These are phyloP conservation scores for Heteromeles arbutifolia DNA, from an alignment of 306 rosid species.

Conservation along the genomic window DNA sequence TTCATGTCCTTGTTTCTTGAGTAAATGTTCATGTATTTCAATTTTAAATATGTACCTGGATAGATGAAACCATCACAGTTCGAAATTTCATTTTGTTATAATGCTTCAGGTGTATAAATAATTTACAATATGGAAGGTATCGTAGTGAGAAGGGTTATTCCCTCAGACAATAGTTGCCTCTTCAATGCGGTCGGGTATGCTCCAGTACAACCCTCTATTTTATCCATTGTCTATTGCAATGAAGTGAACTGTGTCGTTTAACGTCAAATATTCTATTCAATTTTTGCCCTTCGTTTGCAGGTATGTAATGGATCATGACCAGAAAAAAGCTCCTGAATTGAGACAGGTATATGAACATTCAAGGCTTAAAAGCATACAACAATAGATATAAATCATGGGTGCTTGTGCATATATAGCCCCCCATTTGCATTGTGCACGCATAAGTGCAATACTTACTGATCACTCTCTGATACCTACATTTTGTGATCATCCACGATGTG, in stretches of 20 bases:
- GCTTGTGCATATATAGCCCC: not conserved
- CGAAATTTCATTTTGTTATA: not conserved
- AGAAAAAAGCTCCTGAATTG: conserved; percentile 66
- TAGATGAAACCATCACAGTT: not conserved
- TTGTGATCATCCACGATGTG: conserved; percentile 1
- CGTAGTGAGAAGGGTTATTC: conserved; percentile 73
- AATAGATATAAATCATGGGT: not conserved
- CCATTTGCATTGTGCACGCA: not conserved
- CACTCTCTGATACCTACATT: not conserved
- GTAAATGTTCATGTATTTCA: not conserved
- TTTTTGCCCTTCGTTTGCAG: conserved; percentile 30
- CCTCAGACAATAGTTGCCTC: conserved; percentile 87
- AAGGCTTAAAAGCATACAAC: not conserved
- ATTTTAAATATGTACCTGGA: not conserved
- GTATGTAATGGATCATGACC: conserved; percentile 86
- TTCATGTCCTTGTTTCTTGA: not conserved
- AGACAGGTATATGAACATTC: conserved; percentile 47
- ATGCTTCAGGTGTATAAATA: conserved; percentile 24
- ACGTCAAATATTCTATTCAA: not conserved
- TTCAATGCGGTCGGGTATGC: conserved; percentile 94
- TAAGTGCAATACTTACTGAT: not conserved
- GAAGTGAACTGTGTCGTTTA: not conserved
- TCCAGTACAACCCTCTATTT: not conserved
- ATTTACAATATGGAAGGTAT: conserved; percentile 58
- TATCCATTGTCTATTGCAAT: not conserved